phyloP scores from a whole-genome alignment of 768 basidiomycete genomes.

The Lactifluus piperatus region DNA sequence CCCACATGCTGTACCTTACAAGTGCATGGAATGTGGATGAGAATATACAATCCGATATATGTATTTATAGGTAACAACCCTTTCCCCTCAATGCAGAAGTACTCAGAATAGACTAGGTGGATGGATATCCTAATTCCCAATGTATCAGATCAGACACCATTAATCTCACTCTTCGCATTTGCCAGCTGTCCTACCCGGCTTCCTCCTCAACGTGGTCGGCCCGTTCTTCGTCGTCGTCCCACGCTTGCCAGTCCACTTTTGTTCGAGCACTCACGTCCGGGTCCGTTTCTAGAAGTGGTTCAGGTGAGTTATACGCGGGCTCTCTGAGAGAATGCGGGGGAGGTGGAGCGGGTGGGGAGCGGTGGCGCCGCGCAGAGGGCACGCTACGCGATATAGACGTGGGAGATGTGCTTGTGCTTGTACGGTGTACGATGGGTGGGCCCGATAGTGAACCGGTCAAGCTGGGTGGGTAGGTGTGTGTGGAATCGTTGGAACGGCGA shows the following conservation, averaged over 20 bases:
- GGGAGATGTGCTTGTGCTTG: conserved; percentile 24
- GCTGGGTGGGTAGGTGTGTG: conserved; percentile 59
- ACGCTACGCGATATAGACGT: conserved; percentile 2
- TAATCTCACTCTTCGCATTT: conserved; percentile 30
- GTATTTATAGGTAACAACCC: no score
- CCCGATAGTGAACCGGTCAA: conserved; percentile 35
- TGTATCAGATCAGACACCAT: conserved; percentile 27
- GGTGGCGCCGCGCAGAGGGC: background rate
- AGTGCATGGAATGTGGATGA: no score
- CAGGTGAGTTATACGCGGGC: conserved; percentile 14
- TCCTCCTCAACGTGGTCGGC: conserved; percentile 39
- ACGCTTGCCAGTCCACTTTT: conserved; percentile 37
- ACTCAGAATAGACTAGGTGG: background rate
- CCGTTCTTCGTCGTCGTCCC: conserved; percentile 43
- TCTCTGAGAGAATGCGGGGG: conserved; percentile 19
- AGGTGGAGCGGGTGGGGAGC: conserved; percentile 23
- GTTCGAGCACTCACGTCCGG: conserved; percentile 11
- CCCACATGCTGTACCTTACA: no score
- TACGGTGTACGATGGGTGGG: conserved; percentile 29
- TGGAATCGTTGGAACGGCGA: conserved; percentile 27
- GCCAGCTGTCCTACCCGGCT: conserved; percentile 36
- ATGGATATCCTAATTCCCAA: background rate
- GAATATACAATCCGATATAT: background rate
- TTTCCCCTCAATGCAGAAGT: background rate
- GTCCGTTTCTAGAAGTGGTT: conserved; percentile 8